Evolutionary conservation across 768 basidiomycete species (phyloP).

Genomic region (Podaxis sp.): DNA sequence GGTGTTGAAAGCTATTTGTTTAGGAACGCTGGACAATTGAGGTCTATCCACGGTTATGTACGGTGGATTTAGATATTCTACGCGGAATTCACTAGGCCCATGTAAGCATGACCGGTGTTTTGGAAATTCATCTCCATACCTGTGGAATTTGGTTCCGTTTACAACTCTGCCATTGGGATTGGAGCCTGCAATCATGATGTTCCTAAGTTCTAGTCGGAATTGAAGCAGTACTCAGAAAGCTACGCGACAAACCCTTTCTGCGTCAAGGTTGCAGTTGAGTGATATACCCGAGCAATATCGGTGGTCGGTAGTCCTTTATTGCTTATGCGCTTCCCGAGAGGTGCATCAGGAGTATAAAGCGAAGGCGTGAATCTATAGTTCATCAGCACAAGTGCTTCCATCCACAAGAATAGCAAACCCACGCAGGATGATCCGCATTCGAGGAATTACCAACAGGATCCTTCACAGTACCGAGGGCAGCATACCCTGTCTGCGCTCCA

Average conservation of each 20-base stretch:
- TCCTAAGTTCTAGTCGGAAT: conserved; percentile 12
- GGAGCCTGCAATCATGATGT: conserved; percentile 35
- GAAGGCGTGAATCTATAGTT: conserved; percentile 31
- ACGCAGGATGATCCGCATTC: conserved; percentile 29
- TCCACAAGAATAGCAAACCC: neutral
- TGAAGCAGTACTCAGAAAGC: neutral
- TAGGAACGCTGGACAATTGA: conserved; percentile 27
- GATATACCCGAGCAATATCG: conserved; percentile 53
- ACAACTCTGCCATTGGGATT: conserved; percentile 36
- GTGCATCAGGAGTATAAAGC: conserved; percentile 41
- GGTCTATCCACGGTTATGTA: conserved; percentile 35
- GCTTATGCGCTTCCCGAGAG: conserved; percentile 41
- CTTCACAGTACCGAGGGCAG: conserved; percentile 30
- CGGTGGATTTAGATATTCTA: conserved; percentile 38
- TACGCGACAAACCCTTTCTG: conserved; percentile 40
- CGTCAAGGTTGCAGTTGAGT: conserved; percentile 54
- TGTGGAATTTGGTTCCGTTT: conserved; percentile 23
- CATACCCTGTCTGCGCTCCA: conserved; percentile 38
- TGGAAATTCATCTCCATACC: conserved; percentile 7
- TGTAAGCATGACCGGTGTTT: neutral
- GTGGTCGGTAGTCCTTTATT: conserved; percentile 40
- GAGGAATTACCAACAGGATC: conserved; percentile 22
- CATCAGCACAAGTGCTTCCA: neutral
- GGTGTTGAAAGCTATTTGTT: conserved; percentile 31
- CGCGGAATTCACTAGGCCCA: conserved; percentile 31